A percentile compares a stretch with the other conserved stretches of the same genome.
Conservation (phyloP, 2,329 filamentous ascomycete genomes). For the Aspergillus japonicus region DNA sequence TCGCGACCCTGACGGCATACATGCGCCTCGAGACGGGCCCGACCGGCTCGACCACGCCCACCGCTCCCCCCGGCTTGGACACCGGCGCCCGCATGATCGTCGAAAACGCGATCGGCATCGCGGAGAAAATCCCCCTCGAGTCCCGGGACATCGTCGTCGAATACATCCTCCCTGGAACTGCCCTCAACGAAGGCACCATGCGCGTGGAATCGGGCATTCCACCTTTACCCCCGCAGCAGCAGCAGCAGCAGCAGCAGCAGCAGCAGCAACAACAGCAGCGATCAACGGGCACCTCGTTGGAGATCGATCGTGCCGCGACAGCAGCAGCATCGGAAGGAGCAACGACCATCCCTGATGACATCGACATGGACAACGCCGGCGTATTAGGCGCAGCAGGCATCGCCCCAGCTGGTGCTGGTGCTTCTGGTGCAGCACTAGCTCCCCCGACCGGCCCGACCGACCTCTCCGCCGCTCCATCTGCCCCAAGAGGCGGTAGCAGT, state of each 20-base stretch:
- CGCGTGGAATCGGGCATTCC: constrained; percentile 73
- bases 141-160: constrained; percentile 85
- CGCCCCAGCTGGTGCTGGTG: background rate
- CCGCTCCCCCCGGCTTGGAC: constrained; percentile 71
- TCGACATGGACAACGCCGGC: background rate
- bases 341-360: background rate
- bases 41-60: constrained; percentile 56
- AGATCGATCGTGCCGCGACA: constrained; percentile 9
- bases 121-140: constrained; percentile 82
- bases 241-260: background rate
- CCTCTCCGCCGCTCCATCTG: background rate
- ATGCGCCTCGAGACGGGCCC: constrained; percentile 71
- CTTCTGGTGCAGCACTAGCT: background rate
- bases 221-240: constrained; percentile 43
- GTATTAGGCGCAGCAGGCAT: background rate
- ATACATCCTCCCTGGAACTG: constrained; percentile 76
- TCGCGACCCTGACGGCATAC: constrained; percentile 68
- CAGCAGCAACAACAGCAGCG: constrained; percentile 9
- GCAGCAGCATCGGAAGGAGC: background rate
- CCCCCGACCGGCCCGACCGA: background rate
- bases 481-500: no score
- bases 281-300: background rate
- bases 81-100: constrained; percentile 90
- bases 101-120: constrained; percentile 82
- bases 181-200: constrained; percentile 73